Evolutionary conservation across 1,139 yeast species (phyloP), one percentile per base, ranked within the genome.

Genomic region (Protomyces pachydermus): DNA sequence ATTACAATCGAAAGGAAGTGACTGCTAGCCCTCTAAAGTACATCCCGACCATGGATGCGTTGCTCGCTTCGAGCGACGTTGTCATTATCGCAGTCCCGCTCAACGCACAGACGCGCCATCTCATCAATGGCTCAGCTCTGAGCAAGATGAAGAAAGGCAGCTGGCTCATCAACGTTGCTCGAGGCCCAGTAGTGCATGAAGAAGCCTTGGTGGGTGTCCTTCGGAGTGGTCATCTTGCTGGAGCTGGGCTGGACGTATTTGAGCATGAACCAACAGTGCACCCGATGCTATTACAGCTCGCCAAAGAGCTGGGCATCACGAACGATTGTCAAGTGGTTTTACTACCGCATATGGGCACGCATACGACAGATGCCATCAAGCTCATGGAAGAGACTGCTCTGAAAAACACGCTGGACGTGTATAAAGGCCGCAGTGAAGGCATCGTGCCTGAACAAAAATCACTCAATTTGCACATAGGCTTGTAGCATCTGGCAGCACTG

Each of bases 281-380:
- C 35, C 42, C 51, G 5, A 55, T 51, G 12, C 25, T 42, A 23
- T 23, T 42, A 10, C 23, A 42, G 48, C 25, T 42, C 14, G 48
- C 48, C 3, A n/a, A 23, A 6, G 16, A 50, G 16, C 53, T 28
- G 14, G 48, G 23, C 20, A 18, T 42, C 14, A 20, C 14, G 5
- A 10, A 3, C 2, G 48, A 20, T 12, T 5, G 16, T 42, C 23
- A 23, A 9, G 16, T 83, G 65, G 83, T 82, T 23, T 77, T 85
- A 65, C 78, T 84, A 70, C 89, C 89, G 10, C 89, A 89, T 73
- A 84, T 88, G 86, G 96, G 96, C 38, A 88, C 96, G 0, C 85
- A 83, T 73, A 80, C 93, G 2, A 74, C 75, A 55, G 86, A 84
- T 58, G 82, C 88, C 5, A 77, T 81, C 71, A 74, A 75, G 67